Evolutionary conservation across 2,329 filamentous ascomycete genomes (phyloP), one percentile per base, ranked within the genome.

Genomic region (Fusarium tricinctum): DNA sequence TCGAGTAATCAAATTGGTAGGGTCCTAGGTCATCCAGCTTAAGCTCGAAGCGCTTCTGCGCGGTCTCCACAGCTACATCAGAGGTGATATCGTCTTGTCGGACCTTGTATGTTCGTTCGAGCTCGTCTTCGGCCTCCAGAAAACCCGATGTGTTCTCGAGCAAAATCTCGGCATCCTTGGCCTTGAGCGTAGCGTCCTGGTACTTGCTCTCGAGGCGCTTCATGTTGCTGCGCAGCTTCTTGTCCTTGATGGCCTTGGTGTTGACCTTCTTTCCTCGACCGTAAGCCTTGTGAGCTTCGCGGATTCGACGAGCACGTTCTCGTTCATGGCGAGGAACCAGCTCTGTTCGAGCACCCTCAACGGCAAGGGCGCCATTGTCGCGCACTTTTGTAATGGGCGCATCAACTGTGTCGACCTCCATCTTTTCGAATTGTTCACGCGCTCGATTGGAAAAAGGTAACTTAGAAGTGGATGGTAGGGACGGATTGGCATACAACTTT

Each of bases 81-180:
- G 86, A 81, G 72, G 85, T 84, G 67, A 99, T 94, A 5, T 97
- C 94, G 70, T 93, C 89, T 79, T 99, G 96, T 63, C 92, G 89
- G 48, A 97, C 92, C 80, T 93, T 94, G 82, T 97, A 98, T 20
- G 96, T 99, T 76, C 90, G 85, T 79, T 99, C 96, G 64, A 99
- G 85, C 77, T 94, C 94, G 26, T 86, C 87, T 78, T 99, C 96
- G 2, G 95, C 86, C 79, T 98, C 93, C 57, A 99, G 83, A 73
- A 97, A 97, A 8, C 96, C 96, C 13, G 87, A 83, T 8, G 90
- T 88, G 78, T 97, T 93, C 80, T 98, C 95, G 55, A 97, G 87
- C 73, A 99, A 82, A 58, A 99, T 96, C 81, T 99, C 96, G 22
- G 95, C 93, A 84, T 97, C 95, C 80, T 97, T 97, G 17, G 96